A percentile compares a stretch with the other conserved stretches of the same genome.
These are phyloP conservation scores for Ophiocordyceps unilateralis DNA, from an alignment of 2,329 filamentous ascomycete species.

Conservation along the genomic window DNA sequence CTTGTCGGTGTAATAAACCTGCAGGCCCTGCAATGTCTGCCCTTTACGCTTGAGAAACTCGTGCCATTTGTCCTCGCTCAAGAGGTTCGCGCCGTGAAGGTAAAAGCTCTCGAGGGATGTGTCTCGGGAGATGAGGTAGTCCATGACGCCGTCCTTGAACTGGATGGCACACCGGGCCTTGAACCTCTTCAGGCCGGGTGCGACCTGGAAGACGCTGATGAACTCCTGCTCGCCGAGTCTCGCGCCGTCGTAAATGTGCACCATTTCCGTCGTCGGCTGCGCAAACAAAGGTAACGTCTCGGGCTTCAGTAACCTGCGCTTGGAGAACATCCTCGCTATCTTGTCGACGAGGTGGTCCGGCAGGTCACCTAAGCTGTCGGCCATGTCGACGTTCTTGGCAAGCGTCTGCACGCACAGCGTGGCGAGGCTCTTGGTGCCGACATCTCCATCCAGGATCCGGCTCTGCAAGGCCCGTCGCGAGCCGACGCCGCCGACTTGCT, in stretches of 20 bases:
- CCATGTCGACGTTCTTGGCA: slow-evolving; percentile 43
- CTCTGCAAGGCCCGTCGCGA: slow-evolving; percentile 65
- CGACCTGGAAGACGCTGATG: slow-evolving; percentile 60
- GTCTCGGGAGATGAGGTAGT: slow-evolving; percentile 61
- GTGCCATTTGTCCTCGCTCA: slow-evolving; percentile 62
- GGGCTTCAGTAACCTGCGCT: slow-evolving; percentile 36
- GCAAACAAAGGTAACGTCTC: slow-evolving; percentile 40
- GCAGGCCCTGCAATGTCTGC: slow-evolving; percentile 44
- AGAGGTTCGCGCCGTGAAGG: slow-evolving; percentile 68
- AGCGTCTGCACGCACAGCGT: slow-evolving; percentile 45
- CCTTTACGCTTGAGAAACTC: slow-evolving; percentile 52
- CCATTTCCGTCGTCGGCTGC: slow-evolving; percentile 28
- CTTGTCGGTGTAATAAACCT: slow-evolving; percentile 70
- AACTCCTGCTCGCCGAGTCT: slow-evolving; percentile 62
- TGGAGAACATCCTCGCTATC: slow-evolving; percentile 41
- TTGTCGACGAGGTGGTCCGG: slow-evolving; percentile 38
- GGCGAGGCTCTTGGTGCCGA: slow-evolving; percentile 52
- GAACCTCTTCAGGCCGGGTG: slow-evolving; percentile 50
- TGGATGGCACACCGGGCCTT: slow-evolving; percentile 77
- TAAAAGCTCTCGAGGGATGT: slow-evolving; percentile 55
- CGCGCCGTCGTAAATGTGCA: slow-evolving; percentile 40
- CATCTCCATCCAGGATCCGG: slow-evolving; percentile 61
- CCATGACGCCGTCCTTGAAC: slow-evolving; percentile 70
- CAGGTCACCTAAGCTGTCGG: slow-evolving; percentile 43
- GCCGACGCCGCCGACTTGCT: slow-evolving; percentile 31